These are phyloP conservation scores for Prunus davidiana DNA, from an alignment of 306 rosid genomes.

Conservation along the genomic window DNA sequence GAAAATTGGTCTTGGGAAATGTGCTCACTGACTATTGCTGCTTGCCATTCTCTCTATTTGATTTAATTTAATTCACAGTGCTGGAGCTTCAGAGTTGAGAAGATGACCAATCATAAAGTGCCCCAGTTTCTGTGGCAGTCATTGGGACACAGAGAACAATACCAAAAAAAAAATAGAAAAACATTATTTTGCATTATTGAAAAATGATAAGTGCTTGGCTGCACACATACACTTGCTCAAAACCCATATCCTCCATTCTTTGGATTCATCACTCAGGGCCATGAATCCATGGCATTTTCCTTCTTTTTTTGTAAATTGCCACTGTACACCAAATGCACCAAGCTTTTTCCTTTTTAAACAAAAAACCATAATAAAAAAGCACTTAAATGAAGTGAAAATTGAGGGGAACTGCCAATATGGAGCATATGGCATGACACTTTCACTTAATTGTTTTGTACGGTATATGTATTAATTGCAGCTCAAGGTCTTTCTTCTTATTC, in stretches of 20 bases:
- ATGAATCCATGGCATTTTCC: no score
- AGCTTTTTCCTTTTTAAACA: neutral
- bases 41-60: neutral
- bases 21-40: neutral
- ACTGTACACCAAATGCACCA: neutral
- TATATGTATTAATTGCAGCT: no score
- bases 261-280: no score
- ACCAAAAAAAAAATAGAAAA: neutral
- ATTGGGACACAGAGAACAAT: neutral
- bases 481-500: no score
- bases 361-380: constrained; percentile 17
- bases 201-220: constrained; percentile 19
- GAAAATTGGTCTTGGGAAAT: neutral
- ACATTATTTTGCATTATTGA: constrained; percentile 20
- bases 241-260: neutral
- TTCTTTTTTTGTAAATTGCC: neutral
- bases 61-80: neutral
- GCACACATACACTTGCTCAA: neutral
- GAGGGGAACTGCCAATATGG: no score
- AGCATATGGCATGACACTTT: no score
- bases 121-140: constrained; percentile 19
- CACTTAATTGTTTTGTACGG: no score
- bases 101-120: constrained; percentile 19
- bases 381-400: constrained; percentile 15
- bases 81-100: neutral